Evolutionary conservation across 2,329 filamentous ascomycete genomes (phyloP), one percentile per base, ranked within the genome.

Genomic region (Amesomyces nigricolor): DNA sequence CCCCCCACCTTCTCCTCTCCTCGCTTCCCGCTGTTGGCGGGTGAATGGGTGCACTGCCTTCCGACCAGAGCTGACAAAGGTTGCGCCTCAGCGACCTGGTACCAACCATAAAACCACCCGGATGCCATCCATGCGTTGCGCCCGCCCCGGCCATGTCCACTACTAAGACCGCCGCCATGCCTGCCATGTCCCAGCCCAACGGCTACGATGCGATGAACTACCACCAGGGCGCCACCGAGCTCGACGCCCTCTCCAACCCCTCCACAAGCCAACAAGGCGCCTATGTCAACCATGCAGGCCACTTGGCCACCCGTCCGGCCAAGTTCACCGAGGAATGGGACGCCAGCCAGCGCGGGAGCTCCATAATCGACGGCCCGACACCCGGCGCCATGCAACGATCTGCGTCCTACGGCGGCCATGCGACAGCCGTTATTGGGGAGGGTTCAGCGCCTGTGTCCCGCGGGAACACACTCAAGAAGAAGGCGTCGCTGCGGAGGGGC

Each of bases 391-490:
- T 54, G 51, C 56, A 58, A 4, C 47, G 56, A n/a, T 30, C 51
- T 2, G 11, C 22, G 3, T 51, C 48, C 5, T 40, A 52, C 26
- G 42, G 78, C 54, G 81, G 78, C 63, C 79, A 73, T 66, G 65
- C 77, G 65, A 66, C 79, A 70, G 72, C 79, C 56, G 72, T 73
- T 40, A 70, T 70, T 45, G 66, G 62, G 38, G 64, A 69, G 44
- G 68, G 66, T 47, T 44, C 61, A 47, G 68, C 70, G 46, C 67
- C 72, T 40, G 70, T 79, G 29, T 72, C 73, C 48, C 72, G 79
- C 42, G 73, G 73, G 47, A 89, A 89, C 57, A 96, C 91, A 0
- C 77, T 97, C 64, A 94, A 89, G 76, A 97, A 97, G 78, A 94
- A 90, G 72, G 77, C 76, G 22, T 95, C 91, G 9, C 68, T 96